Conservation (phyloP, 306 rosid species). For the Malus fusca region DNA sequence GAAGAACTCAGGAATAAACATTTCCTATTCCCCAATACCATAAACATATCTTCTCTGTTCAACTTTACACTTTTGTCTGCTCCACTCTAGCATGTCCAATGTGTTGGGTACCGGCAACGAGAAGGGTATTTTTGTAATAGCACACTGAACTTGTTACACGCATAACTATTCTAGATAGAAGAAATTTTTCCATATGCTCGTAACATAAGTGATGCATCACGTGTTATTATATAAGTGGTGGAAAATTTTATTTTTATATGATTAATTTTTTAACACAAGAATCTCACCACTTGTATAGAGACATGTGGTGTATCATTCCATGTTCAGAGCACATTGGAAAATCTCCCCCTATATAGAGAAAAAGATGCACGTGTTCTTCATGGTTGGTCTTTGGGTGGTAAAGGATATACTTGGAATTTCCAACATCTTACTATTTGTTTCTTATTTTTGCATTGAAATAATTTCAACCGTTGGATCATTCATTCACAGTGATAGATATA, state of each 20-base stretch:
- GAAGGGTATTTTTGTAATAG: background rate
- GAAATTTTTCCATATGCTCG: too few relatives aligned
- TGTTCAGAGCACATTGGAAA: fast-evolving
- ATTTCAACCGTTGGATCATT: background rate
- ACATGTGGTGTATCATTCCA: fast-evolving
- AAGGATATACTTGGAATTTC: background rate
- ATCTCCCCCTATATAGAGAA: background rate
- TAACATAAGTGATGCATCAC: too few relatives aligned
- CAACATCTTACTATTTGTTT: background rate
- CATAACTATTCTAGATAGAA: background rate
- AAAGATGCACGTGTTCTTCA: constrained; percentile 21
- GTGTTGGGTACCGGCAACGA: background rate
- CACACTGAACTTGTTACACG: background rate
- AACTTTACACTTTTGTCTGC: background rate
- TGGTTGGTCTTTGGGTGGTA: background rate
- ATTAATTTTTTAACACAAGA: too few relatives aligned
- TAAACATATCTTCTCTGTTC: background rate
- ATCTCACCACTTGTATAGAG: too few relatives aligned
- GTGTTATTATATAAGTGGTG: too few relatives aligned
- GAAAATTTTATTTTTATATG: too few relatives aligned
- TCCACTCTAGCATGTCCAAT: background rate
- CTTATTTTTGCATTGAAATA: background rate
- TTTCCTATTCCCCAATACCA: too few relatives aligned
- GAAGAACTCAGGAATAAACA: too few relatives aligned
- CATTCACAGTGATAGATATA: background rate